Percentiles rank a stretch among this genome's conserved stretches.
Evolutionary conservation across 768 basidiomycete genomes (phyloP).

Genomic region (Hortiboletus campestris): DNA sequence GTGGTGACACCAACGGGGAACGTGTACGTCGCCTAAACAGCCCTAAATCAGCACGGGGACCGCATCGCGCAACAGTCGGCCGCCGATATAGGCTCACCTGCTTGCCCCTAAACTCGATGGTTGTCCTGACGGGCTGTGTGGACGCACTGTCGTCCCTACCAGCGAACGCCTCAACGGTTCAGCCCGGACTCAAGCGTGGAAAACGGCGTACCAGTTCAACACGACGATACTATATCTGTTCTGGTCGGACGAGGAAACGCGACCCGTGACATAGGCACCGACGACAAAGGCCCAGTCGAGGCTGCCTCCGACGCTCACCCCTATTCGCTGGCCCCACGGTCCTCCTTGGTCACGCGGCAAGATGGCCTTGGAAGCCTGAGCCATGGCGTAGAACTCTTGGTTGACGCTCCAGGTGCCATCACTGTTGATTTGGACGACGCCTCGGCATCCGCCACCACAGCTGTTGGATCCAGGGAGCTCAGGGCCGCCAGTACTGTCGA

Average conservation of each 20-base stretch:
- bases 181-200: neutral
- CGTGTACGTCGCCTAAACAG: conserved; percentile 57
- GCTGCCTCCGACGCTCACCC: conserved; percentile 56
- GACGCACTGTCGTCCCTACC: conserved; percentile 47
- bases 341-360: conserved; percentile 67
- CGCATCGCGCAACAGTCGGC: neutral
- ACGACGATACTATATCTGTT: conserved; percentile 70
- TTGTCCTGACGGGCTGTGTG: conserved; percentile 49
- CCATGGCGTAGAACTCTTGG: conserved; percentile 78
- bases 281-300: conserved; percentile 61
- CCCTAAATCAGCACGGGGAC: neutral
- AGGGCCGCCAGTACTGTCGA: conserved; percentile 62
- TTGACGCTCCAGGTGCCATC: conserved; percentile 63
- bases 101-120: conserved; percentile 62
- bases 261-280: conserved; percentile 60
- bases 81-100: conserved; percentile 40
- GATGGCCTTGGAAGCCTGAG: conserved; percentile 71
- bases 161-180: neutral
- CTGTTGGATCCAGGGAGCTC: conserved; percentile 62
- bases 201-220: conserved; percentile 53
- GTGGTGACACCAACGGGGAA: conserved; percentile 76
- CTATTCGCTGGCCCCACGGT: conserved; percentile 67
- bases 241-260: conserved; percentile 55
- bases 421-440: conserved; percentile 63
- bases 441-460: conserved; percentile 65